These are phyloP conservation scores for Luffa acutangula DNA, from an alignment of 306 rosid species.

Conservation along the genomic window DNA sequence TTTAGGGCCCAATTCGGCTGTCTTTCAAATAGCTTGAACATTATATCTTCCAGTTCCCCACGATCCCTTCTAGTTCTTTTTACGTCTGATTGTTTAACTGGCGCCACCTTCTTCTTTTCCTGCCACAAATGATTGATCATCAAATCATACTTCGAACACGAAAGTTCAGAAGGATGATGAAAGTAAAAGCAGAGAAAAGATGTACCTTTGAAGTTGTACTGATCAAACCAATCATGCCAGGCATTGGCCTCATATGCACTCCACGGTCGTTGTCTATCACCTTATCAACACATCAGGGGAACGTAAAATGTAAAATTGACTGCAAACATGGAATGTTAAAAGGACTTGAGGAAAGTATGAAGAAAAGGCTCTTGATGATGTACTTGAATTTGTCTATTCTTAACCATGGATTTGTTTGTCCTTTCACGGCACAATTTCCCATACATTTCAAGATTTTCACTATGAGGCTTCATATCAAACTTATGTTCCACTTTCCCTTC, in stretches of 20 bases:
- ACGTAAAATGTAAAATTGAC: constrained; percentile 11
- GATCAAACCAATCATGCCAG: constrained; percentile 84
- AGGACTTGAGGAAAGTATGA: neutral
- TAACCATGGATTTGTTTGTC: constrained; percentile 78
- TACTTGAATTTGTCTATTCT: constrained; percentile 86
- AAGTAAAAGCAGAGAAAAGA: neutral
- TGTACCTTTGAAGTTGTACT: constrained; percentile 79
- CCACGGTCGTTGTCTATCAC: constrained; percentile 90
- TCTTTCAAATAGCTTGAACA: constrained; percentile 95
- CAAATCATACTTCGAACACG: neutral
- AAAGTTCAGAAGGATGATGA: neutral
- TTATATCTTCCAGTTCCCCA: constrained; percentile 92
- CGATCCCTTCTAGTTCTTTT: constrained; percentile 96
- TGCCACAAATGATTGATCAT: constrained; percentile 20
- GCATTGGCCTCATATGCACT: constrained; percentile 95
- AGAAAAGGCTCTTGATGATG: neutral
- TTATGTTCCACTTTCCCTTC: constrained; percentile 97
- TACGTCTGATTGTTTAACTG: constrained; percentile 77
- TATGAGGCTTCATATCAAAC: constrained; percentile 96
- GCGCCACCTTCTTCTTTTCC: constrained; percentile 82
- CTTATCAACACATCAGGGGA: constrained; percentile 30
- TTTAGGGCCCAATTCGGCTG: constrained; percentile 98
- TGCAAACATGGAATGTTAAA: neutral
- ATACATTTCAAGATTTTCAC: constrained; percentile 76
- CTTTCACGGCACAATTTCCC: constrained; percentile 93